These are phyloP conservation scores for Phialocephala sp. DNA, from an alignment of 2,329 filamentous ascomycete species.

Conservation along the genomic window DNA sequence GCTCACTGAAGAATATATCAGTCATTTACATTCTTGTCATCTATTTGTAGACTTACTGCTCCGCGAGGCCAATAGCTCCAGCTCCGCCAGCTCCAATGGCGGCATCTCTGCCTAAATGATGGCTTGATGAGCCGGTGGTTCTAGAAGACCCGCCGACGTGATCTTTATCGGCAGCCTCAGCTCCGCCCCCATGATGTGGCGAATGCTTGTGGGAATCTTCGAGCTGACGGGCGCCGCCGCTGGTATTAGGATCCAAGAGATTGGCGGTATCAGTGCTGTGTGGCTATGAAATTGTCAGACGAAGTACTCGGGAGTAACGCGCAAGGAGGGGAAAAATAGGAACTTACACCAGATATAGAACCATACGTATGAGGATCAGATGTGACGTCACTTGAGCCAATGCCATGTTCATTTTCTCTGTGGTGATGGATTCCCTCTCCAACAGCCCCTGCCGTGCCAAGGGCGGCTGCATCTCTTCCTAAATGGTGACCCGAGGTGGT, in stretches of 20 bases:
- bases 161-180: slow-evolving; percentile 36
- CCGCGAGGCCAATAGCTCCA: slow-evolving; percentile 15
- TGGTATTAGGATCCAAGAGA: slow-evolving; percentile 38
- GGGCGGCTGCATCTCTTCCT: slow-evolving; percentile 27
- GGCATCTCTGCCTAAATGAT: slow-evolving; percentile 25
- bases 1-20: not conserved
- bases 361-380: not conserved
- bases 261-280: slow-evolving; percentile 39
- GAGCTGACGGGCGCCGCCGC: slow-evolving; percentile 9
- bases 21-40: not conserved
- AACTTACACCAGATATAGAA: not conserved
- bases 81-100: slow-evolving; percentile 21
- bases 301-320: not conserved
- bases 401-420: slow-evolving; percentile 23
- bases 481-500: slow-evolving; percentile 14
- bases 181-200: slow-evolving; percentile 35
- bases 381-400: slow-evolving; percentile 9
- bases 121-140: slow-evolving; percentile 2
- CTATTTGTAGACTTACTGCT: slow-evolving; percentile 3
- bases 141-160: slow-evolving; percentile 25
- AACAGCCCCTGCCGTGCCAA: slow-evolving; percentile 27
- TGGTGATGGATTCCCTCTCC: slow-evolving; percentile 29
- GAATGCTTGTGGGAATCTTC: slow-evolving; percentile 35
- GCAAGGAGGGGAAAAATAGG: not conserved
- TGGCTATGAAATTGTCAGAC: slow-evolving; percentile 34